These are phyloP conservation scores for Ophiocordyceps camponoti-saundersi DNA, from an alignment of 2,329 filamentous ascomycete genomes.

Conservation along the genomic window DNA sequence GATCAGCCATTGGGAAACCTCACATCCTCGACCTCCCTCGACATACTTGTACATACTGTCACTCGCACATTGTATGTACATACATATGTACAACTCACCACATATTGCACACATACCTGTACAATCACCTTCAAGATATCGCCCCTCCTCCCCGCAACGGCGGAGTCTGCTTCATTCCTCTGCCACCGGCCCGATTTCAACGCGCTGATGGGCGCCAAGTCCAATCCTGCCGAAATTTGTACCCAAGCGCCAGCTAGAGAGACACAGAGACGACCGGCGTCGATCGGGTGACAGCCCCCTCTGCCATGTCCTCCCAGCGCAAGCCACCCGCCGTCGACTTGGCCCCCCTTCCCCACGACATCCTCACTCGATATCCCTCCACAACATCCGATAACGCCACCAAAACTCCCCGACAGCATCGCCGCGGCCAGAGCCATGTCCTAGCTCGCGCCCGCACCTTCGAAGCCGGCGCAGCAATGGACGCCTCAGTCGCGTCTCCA, in stretches of 20 bases:
- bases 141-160: constrained; percentile 5
- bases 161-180: constrained; percentile 4
- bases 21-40: not conserved
- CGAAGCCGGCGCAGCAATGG: constrained; percentile 23
- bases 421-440: constrained; percentile 61
- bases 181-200: constrained; percentile 12
- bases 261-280: not conserved
- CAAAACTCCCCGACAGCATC: constrained; percentile 30
- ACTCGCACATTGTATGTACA: no score
- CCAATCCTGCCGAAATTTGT: constrained; percentile 4
- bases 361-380: constrained; percentile 44
- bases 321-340: constrained; percentile 35
- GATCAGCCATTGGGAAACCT: not conserved
- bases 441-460: constrained; percentile 33
- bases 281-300: constrained; percentile 4
- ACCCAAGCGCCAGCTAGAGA: not conserved
- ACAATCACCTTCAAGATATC: not conserved
- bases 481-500: constrained; percentile 24
- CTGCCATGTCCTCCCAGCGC: constrained; percentile 38
- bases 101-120: not conserved
- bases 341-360: constrained; percentile 19
- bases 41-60: not conserved
- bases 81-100: not conserved
- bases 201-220: constrained; percentile 12
- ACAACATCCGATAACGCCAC: constrained; percentile 38